These are phyloP conservation scores for Scenedesmus sp. DNA, from an alignment of 163 green algal genomes.

Conservation along the genomic window DNA sequence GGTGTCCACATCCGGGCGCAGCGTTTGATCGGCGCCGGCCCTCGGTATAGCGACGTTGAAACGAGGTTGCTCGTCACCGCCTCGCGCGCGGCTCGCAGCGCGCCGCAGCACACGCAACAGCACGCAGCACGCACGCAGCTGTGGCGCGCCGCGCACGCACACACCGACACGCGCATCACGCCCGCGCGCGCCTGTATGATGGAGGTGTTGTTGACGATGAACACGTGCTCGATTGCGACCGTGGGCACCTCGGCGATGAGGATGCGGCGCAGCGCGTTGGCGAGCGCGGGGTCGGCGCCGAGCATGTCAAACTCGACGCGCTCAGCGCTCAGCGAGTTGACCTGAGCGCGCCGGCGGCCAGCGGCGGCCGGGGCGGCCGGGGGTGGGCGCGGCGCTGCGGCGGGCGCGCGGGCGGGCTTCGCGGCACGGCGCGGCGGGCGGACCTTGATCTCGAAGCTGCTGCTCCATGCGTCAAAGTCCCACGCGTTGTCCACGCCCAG, in stretches of 20 bases:
- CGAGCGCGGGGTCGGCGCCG: conserved; percentile 78
- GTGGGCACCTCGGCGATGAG: conserved; percentile 96
- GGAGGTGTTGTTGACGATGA: conserved; percentile 98
- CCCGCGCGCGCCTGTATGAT: conserved; percentile 82
- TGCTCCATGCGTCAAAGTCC: conserved; percentile 73
- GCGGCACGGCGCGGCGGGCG: neutral
- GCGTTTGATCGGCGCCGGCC: no score
- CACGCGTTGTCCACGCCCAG: conserved; percentile 84
- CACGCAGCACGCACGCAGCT: no score
- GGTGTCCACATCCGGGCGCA: no score
- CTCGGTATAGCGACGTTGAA: no score
- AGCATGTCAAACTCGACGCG: conserved; percentile 94
- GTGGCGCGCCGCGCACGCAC: no score
- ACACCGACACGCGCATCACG: neutral
- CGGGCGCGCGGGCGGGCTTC: no score
- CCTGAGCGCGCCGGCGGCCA: no score
- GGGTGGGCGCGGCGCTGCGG: neutral
- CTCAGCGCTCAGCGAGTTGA: neutral
- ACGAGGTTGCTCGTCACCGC: no score
- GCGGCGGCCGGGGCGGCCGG: neutral
- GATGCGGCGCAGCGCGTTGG: conserved; percentile 95
- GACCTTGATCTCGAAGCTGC: conserved; percentile 74
- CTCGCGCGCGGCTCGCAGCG: no score
- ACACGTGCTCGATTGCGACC: conserved; percentile 98
- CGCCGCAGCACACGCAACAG: no score